These are phyloP conservation scores for Pilasporangium apinafurcum DNA, from an alignment of 352 stramenopile genomes.

Conservation along the genomic window DNA sequence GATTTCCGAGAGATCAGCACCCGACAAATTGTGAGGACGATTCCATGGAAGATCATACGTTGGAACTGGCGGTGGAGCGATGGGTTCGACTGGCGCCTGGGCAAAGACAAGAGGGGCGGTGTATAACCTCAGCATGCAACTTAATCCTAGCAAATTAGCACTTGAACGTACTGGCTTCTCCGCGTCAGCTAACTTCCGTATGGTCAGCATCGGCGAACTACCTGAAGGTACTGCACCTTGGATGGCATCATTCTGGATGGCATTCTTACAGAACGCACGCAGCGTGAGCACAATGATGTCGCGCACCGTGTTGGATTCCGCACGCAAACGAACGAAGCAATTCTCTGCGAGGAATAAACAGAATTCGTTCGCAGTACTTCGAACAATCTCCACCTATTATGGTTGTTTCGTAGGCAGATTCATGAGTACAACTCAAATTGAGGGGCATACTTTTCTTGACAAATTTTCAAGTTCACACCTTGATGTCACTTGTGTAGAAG, in stretches of 20 bases:
- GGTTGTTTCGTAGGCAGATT: too few relatives aligned
- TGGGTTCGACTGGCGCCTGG: conserved; percentile 27
- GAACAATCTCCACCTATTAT: conserved; percentile 58
- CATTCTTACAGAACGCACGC: conserved; percentile 61
- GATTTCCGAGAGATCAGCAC: conserved; percentile 11
- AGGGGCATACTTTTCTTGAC: conserved; percentile 3
- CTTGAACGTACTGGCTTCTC: conserved; percentile 20
- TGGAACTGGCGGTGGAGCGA: conserved; percentile 11
- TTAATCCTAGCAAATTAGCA: conserved; percentile 18
- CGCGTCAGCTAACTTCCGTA: conserved; percentile 47
- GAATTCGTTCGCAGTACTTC: conserved; percentile 55
- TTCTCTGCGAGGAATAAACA: conserved; percentile 47
- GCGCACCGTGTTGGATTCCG: conserved; percentile 62
- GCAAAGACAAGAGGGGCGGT: conserved; percentile 41
- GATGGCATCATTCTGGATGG: conserved; percentile 37
- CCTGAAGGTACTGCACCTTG: conserved; percentile 37
- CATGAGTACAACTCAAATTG: not conserved
- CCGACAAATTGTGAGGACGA: conserved; percentile 19
- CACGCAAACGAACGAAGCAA: conserved; percentile 61
- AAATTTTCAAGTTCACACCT: conserved; percentile 23
- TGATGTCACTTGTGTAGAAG: conserved; percentile 64
- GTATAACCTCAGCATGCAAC: conserved; percentile 53
- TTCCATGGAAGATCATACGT: conserved; percentile 63
- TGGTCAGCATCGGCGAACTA: conserved; percentile 60
- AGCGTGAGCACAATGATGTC: conserved; percentile 84